Conservation (phyloP, 805 yeast species). For the Ogataea paradorogensis region DNA sequence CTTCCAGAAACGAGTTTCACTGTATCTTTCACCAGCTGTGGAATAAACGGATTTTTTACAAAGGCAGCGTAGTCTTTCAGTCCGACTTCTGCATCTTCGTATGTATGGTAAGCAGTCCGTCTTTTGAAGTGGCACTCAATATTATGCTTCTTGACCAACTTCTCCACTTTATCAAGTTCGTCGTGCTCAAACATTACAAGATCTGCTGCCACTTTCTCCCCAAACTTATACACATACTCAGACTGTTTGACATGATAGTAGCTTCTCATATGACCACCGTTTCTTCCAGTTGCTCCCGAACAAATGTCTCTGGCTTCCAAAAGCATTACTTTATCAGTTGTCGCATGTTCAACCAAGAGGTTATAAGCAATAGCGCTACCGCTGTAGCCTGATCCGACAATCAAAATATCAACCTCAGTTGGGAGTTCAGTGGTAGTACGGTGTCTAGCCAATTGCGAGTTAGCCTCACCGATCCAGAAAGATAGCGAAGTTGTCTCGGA, state of each 20-base stretch:
- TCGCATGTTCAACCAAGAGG: constrained; percentile 32
- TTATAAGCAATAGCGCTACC: constrained; percentile 41
- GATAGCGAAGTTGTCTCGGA: constrained; percentile 7
- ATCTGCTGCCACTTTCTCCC: constrained; percentile 33
- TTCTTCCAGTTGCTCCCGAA: constrained; percentile 45
- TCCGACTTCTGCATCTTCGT: constrained; percentile 21
- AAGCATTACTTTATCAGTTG: constrained; percentile 9
- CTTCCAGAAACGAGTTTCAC: constrained; percentile 34
- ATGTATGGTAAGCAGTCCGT: constrained; percentile 36
- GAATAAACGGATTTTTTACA: constrained; percentile 31
- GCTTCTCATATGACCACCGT: constrained; percentile 43
- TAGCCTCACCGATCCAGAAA: constrained; percentile 19
- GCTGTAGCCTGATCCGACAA: constrained; percentile 46
- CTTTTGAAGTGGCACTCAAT: constrained; percentile 40
- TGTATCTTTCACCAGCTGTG: constrained; percentile 24
- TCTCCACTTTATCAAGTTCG: constrained; percentile 32
- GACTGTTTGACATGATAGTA: background rate
- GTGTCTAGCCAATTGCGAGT: constrained; percentile 20
- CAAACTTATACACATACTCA: constrained; percentile 6
- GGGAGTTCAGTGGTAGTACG: constrained; percentile 34
- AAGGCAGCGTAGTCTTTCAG: constrained; percentile 23
- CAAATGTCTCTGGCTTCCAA: constrained; percentile 32
- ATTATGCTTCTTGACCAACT: constrained; percentile 31
- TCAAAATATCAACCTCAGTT: constrained; percentile 35
- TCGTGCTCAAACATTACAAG: constrained; percentile 36